Percentiles rank a stretch among this genome's conserved stretches.
These are phyloP conservation scores for Chamaecrista fasciculata DNA, from an alignment of 306 rosid species.

Conservation along the genomic window DNA sequence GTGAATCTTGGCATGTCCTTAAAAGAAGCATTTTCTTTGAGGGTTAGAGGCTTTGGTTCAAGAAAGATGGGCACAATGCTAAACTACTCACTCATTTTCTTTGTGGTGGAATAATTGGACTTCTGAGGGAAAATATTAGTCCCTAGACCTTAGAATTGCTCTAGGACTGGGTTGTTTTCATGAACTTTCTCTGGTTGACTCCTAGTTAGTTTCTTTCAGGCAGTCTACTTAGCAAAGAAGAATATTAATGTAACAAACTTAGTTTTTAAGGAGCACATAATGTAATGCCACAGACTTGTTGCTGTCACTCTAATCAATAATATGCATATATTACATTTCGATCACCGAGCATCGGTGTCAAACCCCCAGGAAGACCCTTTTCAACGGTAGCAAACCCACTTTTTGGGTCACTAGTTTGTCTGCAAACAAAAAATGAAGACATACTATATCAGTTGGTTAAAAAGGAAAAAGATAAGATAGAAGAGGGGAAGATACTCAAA, in stretches of 20 bases:
- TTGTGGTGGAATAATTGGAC: neutral
- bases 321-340: constrained; percentile 57
- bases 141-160: neutral
- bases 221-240: neutral
- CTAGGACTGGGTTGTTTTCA: neutral
- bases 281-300: neutral
- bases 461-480: neutral
- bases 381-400: constrained; percentile 98
- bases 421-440: constrained; percentile 34
- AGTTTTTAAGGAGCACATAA: neutral
- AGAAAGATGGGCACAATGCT: neutral
- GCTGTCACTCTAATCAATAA: neutral
- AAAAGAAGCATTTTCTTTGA: neutral
- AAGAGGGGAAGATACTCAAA: neutral
- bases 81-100: neutral
- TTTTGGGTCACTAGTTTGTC: constrained; percentile 95
- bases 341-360: constrained; percentile 99
- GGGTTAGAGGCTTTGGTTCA: neutral
- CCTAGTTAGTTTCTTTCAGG: neutral
- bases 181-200: neutral
- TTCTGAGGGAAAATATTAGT: neutral
- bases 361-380: constrained; percentile 90
- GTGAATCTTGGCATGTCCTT: neutral
- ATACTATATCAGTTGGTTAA: neutral
- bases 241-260: too few species aligned